Evolutionary conservation across 2,329 filamentous ascomycete species (phyloP).

Genomic region (Talaromyces atroroseus): DNA sequence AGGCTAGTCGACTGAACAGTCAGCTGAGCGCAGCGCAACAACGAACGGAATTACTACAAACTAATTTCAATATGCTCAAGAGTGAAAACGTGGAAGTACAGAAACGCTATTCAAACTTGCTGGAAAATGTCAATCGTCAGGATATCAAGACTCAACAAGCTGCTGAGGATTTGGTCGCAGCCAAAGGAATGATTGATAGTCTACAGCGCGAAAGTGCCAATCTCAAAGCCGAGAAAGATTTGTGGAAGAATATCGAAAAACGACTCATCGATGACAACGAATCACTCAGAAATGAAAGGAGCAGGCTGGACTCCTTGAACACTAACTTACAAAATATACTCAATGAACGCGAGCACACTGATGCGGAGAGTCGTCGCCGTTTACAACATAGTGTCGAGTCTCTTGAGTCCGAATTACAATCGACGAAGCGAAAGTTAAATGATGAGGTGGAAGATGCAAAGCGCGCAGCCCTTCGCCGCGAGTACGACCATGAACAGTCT

Average conservation of each 20-base stretch:
- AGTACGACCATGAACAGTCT: slow-evolving; percentile 81
- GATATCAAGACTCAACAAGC: slow-evolving; percentile 87
- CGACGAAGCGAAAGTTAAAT: slow-evolving; percentile 74
- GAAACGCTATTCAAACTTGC: slow-evolving; percentile 69
- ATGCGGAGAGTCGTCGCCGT: slow-evolving; percentile 74
- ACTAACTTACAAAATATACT: slow-evolving; percentile 80
- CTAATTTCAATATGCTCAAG: slow-evolving; percentile 78
- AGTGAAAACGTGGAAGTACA: slow-evolving; percentile 81
- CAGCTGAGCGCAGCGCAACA: slow-evolving; percentile 77
- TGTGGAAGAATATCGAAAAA: slow-evolving; percentile 91
- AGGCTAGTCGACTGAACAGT: slow-evolving; percentile 72
- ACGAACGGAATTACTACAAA: slow-evolving; percentile 81
- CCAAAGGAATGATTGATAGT: slow-evolving; percentile 73
- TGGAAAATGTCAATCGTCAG: slow-evolving; percentile 80
- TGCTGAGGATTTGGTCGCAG: slow-evolving; percentile 86
- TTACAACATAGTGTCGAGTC: slow-evolving; percentile 71
- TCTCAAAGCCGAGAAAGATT: slow-evolving; percentile 86
- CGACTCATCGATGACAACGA: slow-evolving; percentile 86
- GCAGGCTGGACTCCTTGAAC: slow-evolving; percentile 74
- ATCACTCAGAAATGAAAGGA: slow-evolving; percentile 73
- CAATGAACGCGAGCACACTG: slow-evolving; percentile 82
- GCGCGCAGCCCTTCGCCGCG: slow-evolving; percentile 75
- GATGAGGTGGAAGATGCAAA: slow-evolving; percentile 79
- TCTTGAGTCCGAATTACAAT: slow-evolving; percentile 71
- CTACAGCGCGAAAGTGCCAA: slow-evolving; percentile 88